Conservation (phyloP, 129 eudicot genomes). For the Flaveria robusta region DNA sequence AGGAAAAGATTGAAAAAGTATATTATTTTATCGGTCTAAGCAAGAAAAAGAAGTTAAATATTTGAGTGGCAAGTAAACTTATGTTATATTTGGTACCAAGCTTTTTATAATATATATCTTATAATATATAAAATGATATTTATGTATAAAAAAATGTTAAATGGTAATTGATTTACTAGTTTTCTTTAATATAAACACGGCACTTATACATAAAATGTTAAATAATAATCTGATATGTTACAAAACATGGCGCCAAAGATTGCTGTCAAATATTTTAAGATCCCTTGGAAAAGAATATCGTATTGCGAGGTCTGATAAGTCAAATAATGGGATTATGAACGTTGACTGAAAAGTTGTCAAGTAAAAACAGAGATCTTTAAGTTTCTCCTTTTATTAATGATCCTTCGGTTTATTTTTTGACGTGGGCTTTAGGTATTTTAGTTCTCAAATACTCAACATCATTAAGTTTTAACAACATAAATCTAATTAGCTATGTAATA, state of each 20-base stretch:
- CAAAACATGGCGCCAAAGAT: too few relatives aligned
- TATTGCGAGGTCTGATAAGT: background rate
- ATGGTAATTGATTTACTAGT: background rate
- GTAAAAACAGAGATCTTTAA: conserved; percentile 10
- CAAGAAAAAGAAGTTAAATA: background rate
- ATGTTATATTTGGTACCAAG: background rate
- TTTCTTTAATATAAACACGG: background rate
- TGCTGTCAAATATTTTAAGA: background rate
- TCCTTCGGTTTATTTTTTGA: background rate
- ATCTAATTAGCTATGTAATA: background rate
- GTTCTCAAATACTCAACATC: background rate
- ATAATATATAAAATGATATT: background rate
- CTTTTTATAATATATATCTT: background rate
- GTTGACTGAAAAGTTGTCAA: conserved; percentile 11
- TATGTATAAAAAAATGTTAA: background rate
- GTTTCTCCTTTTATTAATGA: background rate
- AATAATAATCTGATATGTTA: too few relatives aligned
- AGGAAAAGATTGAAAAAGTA: background rate
- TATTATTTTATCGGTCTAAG: background rate
- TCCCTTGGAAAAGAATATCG: too few relatives aligned
- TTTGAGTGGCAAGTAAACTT: background rate
- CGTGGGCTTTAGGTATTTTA: background rate
- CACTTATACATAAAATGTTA: background rate
- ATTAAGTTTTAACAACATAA: background rate
- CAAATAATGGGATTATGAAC: conserved; percentile 22